Evolutionary conservation across 331 rosid genomes (phyloP).

Genomic region (Saraca asoca): DNA sequence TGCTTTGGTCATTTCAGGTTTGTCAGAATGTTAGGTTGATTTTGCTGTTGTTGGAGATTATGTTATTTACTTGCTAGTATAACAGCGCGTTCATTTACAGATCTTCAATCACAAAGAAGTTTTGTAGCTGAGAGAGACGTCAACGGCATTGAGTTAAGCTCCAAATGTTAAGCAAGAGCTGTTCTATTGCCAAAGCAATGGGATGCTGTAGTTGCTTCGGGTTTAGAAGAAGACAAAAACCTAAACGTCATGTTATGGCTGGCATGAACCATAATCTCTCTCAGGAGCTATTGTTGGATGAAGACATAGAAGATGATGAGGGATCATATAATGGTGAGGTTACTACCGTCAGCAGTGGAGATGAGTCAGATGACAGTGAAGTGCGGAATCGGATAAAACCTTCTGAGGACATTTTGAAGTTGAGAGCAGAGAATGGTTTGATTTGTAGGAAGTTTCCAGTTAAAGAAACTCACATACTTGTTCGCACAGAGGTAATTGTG

Average conservation of each 20-base stretch:
- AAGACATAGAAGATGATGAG: slow-evolving; percentile 65
- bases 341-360: slow-evolving; percentile 40
- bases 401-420: too few species aligned
- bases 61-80: slow-evolving; percentile 15
- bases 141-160: slow-evolving; percentile 40
- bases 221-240: slow-evolving; percentile 51
- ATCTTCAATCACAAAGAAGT: slow-evolving; percentile 26
- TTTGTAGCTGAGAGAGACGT: slow-evolving; percentile 42
- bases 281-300: slow-evolving; percentile 55
- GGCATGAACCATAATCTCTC: slow-evolving; percentile 53
- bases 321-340: slow-evolving; percentile 59
- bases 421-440: too few species aligned
- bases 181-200: slow-evolving; percentile 60
- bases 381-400: too few species aligned
- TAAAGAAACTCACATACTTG: too few species aligned
- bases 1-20: slow-evolving; percentile 37
- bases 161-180: slow-evolving; percentile 61
- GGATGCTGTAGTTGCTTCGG: slow-evolving; percentile 93
- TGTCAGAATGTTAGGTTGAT: slow-evolving; percentile 26
- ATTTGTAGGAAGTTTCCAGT: too few species aligned
- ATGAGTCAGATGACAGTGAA: too few species aligned
- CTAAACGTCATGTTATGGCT: slow-evolving; percentile 29
- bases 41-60: slow-evolving; percentile 14
- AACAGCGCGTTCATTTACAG: slow-evolving; percentile 34
- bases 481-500: too few species aligned